phyloP scores from a whole-genome alignment of 495 filamentous ascomycete species.

The Hyaloscypha bicolor region DNA sequence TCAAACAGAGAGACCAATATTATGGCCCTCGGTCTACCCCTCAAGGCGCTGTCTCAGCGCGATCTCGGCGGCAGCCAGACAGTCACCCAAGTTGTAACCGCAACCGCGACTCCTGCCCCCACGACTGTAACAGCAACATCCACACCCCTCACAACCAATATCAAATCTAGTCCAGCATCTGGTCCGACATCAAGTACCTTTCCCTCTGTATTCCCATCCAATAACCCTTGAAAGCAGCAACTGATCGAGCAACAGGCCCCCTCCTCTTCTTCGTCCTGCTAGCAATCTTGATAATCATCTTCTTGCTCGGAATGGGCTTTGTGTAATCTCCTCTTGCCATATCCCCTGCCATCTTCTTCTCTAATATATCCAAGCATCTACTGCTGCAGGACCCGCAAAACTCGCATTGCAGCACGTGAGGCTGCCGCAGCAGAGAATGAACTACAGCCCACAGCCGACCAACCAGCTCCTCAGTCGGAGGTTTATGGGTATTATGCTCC shows the following conservation, averaged over 20 bases:
- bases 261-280: neutral
- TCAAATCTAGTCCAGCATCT: neutral
- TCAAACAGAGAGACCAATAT: too few species aligned
- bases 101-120: neutral
- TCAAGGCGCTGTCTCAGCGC: neutral
- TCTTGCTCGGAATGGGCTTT: neutral
- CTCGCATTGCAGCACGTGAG: neutral
- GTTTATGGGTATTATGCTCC: neutral
- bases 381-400: neutral
- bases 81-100: neutral
- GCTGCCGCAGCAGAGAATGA: neutral
- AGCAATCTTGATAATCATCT: neutral
- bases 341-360: neutral
- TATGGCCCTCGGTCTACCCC: too few species aligned
- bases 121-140: neutral
- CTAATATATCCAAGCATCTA: neutral
- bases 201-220: neutral
- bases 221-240: neutral
- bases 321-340: neutral
- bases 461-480: neutral
- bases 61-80: neutral
- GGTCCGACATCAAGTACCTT: neutral
- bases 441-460: neutral
- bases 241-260: neutral
- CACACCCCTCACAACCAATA: neutral